phyloP scores from a whole-genome alignment of 169 alveolate species.

The Eimeria falciformis region DNA sequence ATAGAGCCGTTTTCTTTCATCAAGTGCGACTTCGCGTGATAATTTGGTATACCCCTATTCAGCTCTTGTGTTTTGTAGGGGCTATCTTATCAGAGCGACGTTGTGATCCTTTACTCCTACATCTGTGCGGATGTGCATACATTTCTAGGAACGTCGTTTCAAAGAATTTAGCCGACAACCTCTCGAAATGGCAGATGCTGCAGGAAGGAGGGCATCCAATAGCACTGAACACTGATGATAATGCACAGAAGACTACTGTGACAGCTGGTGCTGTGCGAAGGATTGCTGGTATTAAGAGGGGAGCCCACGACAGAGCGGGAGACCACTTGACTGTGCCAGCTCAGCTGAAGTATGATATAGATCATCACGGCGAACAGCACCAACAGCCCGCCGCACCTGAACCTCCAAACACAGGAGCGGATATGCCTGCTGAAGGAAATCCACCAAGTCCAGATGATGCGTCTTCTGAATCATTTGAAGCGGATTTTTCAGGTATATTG shows the following conservation, averaged over 20 bases:
- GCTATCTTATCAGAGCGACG: too few species aligned
- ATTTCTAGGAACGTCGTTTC: background rate
- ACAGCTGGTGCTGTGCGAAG: conserved; percentile 49
- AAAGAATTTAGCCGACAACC: conserved; percentile 25
- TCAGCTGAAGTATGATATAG: too few species aligned
- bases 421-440: too few species aligned
- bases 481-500: too few species aligned
- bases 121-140: background rate
- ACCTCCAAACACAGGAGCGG: too few species aligned
- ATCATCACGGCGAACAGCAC: too few species aligned
- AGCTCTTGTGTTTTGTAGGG: background rate
- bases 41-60: background rate
- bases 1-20: conserved; percentile 39
- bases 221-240: background rate
- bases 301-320: background rate
- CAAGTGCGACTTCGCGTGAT: background rate
- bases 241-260: background rate
- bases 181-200: conserved; percentile 7
- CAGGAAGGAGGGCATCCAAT: conserved; percentile 9
- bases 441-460: too few species aligned
- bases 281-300: conserved; percentile 40
- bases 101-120: too few species aligned
- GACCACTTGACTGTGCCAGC: too few species aligned
- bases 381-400: too few species aligned
- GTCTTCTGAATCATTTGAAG: too few species aligned